Evolutionary conservation across 495 filamentous ascomycete species (phyloP).

Genomic region (Clavariopsis aquatica): DNA sequence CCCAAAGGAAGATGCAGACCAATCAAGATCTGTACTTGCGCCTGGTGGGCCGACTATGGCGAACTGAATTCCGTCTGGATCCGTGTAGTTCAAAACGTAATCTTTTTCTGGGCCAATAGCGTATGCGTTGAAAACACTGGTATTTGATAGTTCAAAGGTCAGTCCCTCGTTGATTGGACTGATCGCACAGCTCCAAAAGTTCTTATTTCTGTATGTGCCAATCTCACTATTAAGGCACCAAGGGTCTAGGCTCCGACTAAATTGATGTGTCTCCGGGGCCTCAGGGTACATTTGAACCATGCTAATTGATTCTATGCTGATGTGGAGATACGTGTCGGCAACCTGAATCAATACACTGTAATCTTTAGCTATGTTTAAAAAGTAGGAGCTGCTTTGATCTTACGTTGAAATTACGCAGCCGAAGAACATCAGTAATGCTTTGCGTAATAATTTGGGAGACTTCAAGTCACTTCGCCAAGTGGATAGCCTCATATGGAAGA

Average conservation of each 20-base stretch:
- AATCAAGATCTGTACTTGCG: neutral
- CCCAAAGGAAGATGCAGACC: conserved; percentile 11
- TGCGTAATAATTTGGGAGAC: neutral
- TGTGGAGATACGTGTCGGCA: conserved; percentile 4
- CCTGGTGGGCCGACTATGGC: conserved; percentile 13
- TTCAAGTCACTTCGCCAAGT: neutral
- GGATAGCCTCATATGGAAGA: neutral
- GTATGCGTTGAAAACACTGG: neutral
- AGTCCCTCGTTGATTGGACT: neutral
- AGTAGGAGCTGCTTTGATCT: neutral
- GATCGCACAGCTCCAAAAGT: conserved; percentile 27
- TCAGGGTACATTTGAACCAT: neutral
- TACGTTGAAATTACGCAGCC: neutral
- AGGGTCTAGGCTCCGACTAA: conserved; percentile 3
- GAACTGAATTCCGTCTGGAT: neutral
- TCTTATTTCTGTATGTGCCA: conserved; percentile 1
- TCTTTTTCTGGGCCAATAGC: neutral
- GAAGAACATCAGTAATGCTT: neutral
- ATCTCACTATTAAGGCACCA: conserved; percentile 5
- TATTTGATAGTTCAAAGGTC: neutral
- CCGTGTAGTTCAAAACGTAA: conserved; percentile 17
- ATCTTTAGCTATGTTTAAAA: neutral
- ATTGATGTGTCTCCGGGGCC: neutral
- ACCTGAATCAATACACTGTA: conserved; percentile 2
- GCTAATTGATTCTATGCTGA: neutral